Conservation (phyloP, 2,329 filamentous ascomycete species). For the Colletotrichum sansevieriae region DNA sequence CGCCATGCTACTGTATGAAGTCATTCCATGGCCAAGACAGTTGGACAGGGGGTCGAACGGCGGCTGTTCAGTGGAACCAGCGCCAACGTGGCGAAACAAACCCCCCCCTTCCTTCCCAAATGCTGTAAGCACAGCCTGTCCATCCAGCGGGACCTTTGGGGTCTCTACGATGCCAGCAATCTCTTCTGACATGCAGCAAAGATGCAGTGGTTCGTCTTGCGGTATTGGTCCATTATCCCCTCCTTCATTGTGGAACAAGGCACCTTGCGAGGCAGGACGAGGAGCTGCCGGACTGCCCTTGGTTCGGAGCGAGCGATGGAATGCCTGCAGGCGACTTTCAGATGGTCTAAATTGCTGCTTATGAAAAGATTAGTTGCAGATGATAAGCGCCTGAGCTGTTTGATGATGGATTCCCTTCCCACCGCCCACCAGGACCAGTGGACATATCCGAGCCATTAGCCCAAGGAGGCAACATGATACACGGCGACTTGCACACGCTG, state of each 20-base stretch:
- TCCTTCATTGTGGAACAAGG: constrained; percentile 22
- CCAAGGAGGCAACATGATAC: no score
- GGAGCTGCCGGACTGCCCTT: background rate
- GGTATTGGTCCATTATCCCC: constrained; percentile 22
- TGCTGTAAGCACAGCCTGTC: constrained; percentile 38
- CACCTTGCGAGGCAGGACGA: constrained; percentile 33
- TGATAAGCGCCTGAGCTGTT: background rate
- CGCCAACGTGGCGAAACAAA: background rate
- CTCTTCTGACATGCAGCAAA: constrained; percentile 35
- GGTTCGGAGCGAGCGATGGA: constrained; percentile 34
- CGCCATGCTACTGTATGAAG: constrained; percentile 26
- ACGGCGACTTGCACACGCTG: no score
- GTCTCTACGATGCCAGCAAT: constrained; percentile 6
- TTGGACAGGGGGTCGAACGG: constrained; percentile 8
- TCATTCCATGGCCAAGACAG: constrained; percentile 4
- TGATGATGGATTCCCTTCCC: background rate
- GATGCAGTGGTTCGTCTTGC: constrained; percentile 10
- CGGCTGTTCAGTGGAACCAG: constrained; percentile 21
- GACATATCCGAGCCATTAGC: constrained; percentile 24
- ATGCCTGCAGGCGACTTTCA: constrained; percentile 6
- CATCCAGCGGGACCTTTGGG: constrained; percentile 33
- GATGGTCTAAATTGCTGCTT: constrained; percentile 6
- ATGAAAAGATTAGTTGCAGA: constrained; percentile 10
- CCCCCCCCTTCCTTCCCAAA: no score
- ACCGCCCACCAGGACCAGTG: background rate